Evolutionary conservation across 306 rosid genomes (phyloP), one percentile per base, ranked within the genome.

Genomic region (Cucurbita ficifolia): DNA sequence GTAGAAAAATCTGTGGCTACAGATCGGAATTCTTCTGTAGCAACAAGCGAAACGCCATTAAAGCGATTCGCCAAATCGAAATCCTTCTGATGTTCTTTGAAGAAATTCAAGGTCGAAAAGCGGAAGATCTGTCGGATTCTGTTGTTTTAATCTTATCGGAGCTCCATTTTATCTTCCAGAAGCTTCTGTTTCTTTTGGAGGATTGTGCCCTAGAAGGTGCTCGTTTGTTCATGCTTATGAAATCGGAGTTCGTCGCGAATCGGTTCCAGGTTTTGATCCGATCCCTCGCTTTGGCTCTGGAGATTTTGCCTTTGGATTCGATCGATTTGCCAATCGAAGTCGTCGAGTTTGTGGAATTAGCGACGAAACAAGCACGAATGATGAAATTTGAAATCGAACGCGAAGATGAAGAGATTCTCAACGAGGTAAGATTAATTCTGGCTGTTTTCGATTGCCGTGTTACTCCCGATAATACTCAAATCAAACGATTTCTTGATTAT

Each of bases 111-210:
- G 78, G 78, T 6, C 38, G 14, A 5, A 12, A 29, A 3, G 39
- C 79, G 0, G 17, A 33, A 60, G 78, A 50, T 48, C 82, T 82
- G 10, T 81, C 83, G 0, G 79, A 70, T 46, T 82, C 87, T 3
- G 81, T 29, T 9, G 76, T 69, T 4, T 80, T 89, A 24, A 39
- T 80, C 36, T 50, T 94, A 6, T 84, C 91, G 40, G 95, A 90
- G 84, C 91, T 94, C 76, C 91, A 90, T 74, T 48, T 85, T 21
- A 75, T 77, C 33, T 84, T 89, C 82, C 97, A 89, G 86, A 89
- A 89, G 83, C 75, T 89, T 65, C 81, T 50, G 51, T 80, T 76
- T 80, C 54, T 89, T 19, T 70, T 90, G 24, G 85, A 94, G 54
- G 98, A 90, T 54, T 83, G 75, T 40, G 18, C 86, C 29, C 77